Base-by-base conservation (phyloP, 768 basidiomycete species). In the Pholiota molesta region DNA sequence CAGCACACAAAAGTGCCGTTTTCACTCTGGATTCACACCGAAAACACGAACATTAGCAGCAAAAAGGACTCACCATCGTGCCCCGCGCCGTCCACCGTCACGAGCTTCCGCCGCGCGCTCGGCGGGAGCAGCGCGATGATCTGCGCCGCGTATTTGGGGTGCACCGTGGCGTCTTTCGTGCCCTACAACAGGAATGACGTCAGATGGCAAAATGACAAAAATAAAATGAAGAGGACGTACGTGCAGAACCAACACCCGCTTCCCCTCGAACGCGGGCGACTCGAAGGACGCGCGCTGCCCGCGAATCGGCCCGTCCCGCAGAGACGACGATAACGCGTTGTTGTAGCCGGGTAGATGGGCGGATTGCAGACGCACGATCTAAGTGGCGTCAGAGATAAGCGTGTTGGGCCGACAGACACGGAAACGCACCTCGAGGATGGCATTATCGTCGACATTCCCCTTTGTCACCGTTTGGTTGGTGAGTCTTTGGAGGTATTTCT, bases 321-420 rank as follows among this genome's bases (percentile, higher is more conserved):
- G 76, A 3, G 86, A 90, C 5, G 90, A 91, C 0, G 90, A 90
- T n/a, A 92, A 75, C 0, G 91, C 91, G 21, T 84, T 81, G 65
- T 92, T 91, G 71, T 86, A 92, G 4, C 91, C 85, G 0, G 87
- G 83, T 5, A 92, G 80, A 68, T 91, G 87, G 1, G 91, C 91
- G 0, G 89, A 89, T 74, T 92, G 91, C 14, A 91, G 76, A 19
- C 90, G 83, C 0, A 92, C 86, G 59, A 92, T 87, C 86, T 90
- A 62, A 52, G 21, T 49, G 26, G 16, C 13, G 55, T 28, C 19
- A 13, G 59, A 26, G 29, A 49, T 51, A 45, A 57, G n/a, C n/a
- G 26, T 7, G 10, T 6, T 16, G 37, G 4, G 10, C 57, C 57
- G 57, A 58, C 40, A 45, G 17, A 39, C 51, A 61, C 70, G 39